A percentile compares a stretch with the other conserved stretches of the same genome.
Evolutionary conservation across 495 filamentous ascomycete genomes (phyloP).

Genomic region (Penicillium canescens): DNA sequence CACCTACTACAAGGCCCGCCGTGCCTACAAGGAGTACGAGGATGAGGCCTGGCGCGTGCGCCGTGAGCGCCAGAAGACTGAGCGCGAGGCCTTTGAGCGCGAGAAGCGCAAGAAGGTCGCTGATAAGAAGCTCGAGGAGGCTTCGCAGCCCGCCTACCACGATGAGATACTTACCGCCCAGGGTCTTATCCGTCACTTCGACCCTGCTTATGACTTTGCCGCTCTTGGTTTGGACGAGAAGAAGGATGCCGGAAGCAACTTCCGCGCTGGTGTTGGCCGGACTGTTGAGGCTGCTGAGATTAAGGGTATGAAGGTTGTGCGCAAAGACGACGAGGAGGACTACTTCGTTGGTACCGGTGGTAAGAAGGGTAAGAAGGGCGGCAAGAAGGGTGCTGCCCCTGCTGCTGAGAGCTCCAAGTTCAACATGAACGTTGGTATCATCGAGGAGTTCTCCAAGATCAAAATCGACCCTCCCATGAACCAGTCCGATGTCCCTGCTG

Average conservation of each 20-base stretch:
- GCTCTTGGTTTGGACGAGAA: constrained; percentile 55
- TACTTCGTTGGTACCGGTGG: constrained; percentile 77
- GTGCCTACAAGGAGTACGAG: constrained; percentile 78
- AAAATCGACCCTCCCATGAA: constrained; percentile 84
- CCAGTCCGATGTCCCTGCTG: constrained; percentile 73
- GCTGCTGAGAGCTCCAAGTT: constrained; percentile 61
- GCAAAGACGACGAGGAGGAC: constrained; percentile 86
- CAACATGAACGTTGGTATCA: constrained; percentile 83
- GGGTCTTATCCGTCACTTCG: constrained; percentile 84
- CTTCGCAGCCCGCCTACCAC: constrained; percentile 81
- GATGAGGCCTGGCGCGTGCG: constrained; percentile 69
- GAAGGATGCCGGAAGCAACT: constrained; percentile 66
- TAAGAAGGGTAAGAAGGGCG: constrained; percentile 94
- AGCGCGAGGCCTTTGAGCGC: constrained; percentile 72
- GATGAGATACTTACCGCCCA: constrained; percentile 88
- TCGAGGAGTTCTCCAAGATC: constrained; percentile 83
- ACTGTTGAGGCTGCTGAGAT: constrained; percentile 75
- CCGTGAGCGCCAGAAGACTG: constrained; percentile 75
- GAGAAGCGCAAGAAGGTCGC: constrained; percentile 81
- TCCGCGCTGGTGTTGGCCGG: constrained; percentile 75
- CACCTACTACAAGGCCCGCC: constrained; percentile 72
- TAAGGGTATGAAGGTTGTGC: constrained; percentile 74
- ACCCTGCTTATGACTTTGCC: constrained; percentile 72
- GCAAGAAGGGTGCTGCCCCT: constrained; percentile 60
- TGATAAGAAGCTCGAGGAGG: constrained; percentile 83